Conservation (phyloP, 768 basidiomycete species). For the Mycena venus region DNA sequence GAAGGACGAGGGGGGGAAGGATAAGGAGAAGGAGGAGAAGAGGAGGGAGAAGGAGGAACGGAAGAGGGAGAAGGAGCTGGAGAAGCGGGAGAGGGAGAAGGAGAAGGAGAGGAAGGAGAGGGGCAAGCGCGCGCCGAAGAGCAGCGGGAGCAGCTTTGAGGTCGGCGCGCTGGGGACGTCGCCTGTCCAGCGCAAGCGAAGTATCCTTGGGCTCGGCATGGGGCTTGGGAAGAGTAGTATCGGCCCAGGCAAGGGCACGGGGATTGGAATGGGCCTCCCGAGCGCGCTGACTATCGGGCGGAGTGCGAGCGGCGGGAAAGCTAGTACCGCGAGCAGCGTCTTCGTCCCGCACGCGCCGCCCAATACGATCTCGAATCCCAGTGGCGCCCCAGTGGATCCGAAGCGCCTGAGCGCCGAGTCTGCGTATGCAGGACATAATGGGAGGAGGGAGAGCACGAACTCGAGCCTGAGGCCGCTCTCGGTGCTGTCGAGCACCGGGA, state of each 20-base stretch:
- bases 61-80: constrained; percentile 43
- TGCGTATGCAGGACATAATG: background rate
- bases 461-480: constrained; percentile 48
- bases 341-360: constrained; percentile 17
- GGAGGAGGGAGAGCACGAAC: constrained; percentile 28
- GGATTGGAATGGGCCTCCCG: constrained; percentile 32
- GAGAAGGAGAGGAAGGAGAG: constrained; percentile 47
- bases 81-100: constrained; percentile 45
- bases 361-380: constrained; percentile 1
- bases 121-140: constrained; percentile 52
- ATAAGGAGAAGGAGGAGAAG: constrained; percentile 42
- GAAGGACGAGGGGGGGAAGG: constrained; percentile 44
- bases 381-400: constrained; percentile 24
- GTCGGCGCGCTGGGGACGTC: constrained; percentile 67
- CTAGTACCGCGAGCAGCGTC: constrained; percentile 49
- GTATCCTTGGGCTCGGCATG: constrained; percentile 67
- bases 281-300: constrained; percentile 33
- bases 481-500: constrained; percentile 50
- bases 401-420: constrained; percentile 51
- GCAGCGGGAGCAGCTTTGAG: constrained; percentile 78
- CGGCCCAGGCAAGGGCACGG: constrained; percentile 16
- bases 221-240: constrained; percentile 11
- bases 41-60: constrained; percentile 51
- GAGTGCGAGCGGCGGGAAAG: constrained; percentile 16
- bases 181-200: constrained; percentile 69